Evolutionary conservation across 108 stramenopile genomes (phyloP).

Genomic region (Seminavis robusta): DNA sequence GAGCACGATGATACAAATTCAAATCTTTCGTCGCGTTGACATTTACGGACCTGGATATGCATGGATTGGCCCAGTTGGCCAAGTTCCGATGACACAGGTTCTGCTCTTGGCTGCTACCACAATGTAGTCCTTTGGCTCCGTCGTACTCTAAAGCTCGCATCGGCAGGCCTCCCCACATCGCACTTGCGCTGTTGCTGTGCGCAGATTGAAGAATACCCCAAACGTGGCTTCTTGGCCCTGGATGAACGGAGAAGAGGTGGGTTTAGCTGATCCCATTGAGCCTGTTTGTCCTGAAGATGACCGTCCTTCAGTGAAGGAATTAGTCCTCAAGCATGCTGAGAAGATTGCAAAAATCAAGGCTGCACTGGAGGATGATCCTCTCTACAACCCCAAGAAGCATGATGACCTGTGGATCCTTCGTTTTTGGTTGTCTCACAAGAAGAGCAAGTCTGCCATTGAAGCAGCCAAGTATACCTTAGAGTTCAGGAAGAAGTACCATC

Average conservation of each 20-base stretch:
- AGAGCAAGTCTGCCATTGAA: not conserved
- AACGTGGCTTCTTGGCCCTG: too few species aligned
- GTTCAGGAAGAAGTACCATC: not conserved
- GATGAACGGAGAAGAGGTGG: conserved; percentile 3
- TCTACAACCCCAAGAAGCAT: conserved; percentile 10
- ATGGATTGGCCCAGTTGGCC: too few species aligned
- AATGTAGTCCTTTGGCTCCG: too few species aligned
- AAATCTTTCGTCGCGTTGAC: too few species aligned
- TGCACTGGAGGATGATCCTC: not conserved
- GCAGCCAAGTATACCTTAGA: not conserved
- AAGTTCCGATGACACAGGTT: too few species aligned
- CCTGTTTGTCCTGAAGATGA: not conserved
- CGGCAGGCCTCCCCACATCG: too few species aligned
- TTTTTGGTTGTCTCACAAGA: conserved; percentile 4
- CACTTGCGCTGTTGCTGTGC: too few species aligned
- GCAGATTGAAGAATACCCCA: too few species aligned
- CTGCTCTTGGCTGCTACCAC: too few species aligned
- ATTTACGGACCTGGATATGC: too few species aligned
- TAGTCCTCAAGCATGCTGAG: not conserved
- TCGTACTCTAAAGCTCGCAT: too few species aligned
- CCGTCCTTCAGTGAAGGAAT: not conserved
- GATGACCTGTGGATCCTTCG: conserved; percentile 15
- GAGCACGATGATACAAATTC: too few species aligned
- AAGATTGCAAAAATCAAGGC: conserved; percentile 1
- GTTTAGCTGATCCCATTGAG: not conserved